A percentile compares a stretch with the other conserved stretches of the same genome.
phyloP scores from a whole-genome alignment of 75 land plant genomes.

The Pseudotsuga menziesii region DNA sequence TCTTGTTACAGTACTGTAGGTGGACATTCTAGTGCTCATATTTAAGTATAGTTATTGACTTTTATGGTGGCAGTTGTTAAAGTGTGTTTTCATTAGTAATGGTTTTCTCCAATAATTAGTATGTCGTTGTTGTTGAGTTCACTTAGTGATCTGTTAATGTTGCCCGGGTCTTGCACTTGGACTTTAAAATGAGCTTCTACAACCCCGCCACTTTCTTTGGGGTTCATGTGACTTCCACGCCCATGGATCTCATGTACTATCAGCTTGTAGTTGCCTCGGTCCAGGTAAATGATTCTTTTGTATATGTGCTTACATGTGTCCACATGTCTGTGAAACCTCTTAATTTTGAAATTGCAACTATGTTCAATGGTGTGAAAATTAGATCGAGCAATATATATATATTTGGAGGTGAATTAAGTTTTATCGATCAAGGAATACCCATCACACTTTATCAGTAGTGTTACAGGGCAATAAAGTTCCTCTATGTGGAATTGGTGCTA shows the following conservation, averaged over 20 bases:
- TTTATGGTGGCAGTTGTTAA: too few species aligned
- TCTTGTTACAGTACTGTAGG: too few species aligned
- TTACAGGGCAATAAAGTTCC: constrained; percentile 42
- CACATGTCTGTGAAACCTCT: neutral
- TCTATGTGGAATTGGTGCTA: constrained; percentile 51
- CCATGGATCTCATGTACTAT: constrained; percentile 47
- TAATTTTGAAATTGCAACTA: neutral
- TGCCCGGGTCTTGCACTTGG: too few species aligned
- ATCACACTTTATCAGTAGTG: too few species aligned
- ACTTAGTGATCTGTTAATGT: too few species aligned
- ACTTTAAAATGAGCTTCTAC: constrained; percentile 46
- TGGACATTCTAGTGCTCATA: too few species aligned
- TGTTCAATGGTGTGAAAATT: constrained; percentile 33
- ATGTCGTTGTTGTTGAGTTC: too few species aligned
- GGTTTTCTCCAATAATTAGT: too few species aligned
- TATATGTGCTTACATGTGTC: neutral
- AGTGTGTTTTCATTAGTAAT: too few species aligned
- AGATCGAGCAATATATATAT: constrained; percentile 42
- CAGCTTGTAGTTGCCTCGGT: constrained; percentile 71
- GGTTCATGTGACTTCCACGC: constrained; percentile 70
- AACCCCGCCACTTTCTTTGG: constrained; percentile 81
- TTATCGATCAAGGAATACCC: too few species aligned
- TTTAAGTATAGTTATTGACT: too few species aligned
- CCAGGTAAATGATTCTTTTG: constrained; percentile 24
- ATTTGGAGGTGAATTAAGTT: constrained; percentile 15